Conservation (phyloP, 306 rosid genomes). For the Lathyrus tuberosus region DNA sequence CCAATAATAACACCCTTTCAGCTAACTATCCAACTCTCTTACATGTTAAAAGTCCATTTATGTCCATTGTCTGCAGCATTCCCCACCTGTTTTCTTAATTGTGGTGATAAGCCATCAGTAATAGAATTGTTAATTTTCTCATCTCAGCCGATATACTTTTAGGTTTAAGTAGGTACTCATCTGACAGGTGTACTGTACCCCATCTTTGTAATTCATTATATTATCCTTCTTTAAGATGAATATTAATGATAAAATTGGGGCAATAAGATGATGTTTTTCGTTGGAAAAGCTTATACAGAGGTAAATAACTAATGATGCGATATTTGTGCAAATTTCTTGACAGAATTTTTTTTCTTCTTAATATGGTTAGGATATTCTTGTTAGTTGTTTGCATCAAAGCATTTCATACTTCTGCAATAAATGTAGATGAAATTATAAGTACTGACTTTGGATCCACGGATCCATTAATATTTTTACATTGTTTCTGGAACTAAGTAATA, state of each 20-base stretch:
- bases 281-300: constrained; percentile 3
- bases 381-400: constrained; percentile 26
- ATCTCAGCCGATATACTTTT: constrained; percentile 3
- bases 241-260: constrained; percentile 11
- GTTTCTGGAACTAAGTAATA: constrained; percentile 32
- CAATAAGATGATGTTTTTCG: constrained; percentile 19
- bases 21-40: constrained; percentile 18
- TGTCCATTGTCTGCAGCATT: constrained; percentile 18
- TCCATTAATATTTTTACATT: constrained; percentile 17
- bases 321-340: constrained; percentile 14
- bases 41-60: constrained; percentile 4
- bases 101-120: not conserved
- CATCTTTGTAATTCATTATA: not conserved
- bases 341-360: not conserved
- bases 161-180: not conserved
- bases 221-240: constrained; percentile 7
- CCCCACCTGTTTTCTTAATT: not conserved
- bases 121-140: not conserved
- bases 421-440: constrained; percentile 14
- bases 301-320: constrained; percentile 11
- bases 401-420: constrained; percentile 20
- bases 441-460: not conserved
- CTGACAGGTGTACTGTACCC: not conserved
- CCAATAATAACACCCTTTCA: not conserved
- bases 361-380: constrained; percentile 4